Evolutionary conservation across 2,329 filamentous ascomycete species (phyloP), one percentile per base, ranked within the genome.

Genomic region (Botrytis sinoallii): DNA sequence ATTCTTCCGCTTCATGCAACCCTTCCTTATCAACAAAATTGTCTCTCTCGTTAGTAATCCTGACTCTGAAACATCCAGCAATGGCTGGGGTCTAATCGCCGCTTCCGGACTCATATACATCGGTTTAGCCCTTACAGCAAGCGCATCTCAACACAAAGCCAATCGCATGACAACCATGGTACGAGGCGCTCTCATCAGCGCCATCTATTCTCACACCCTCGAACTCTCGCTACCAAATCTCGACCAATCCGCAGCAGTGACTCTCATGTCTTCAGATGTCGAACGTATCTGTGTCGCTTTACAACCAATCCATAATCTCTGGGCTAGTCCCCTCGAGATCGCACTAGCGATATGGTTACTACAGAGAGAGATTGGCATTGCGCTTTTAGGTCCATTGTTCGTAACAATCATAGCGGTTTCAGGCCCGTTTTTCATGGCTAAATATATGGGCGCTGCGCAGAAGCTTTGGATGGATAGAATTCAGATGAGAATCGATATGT

Each of bases 221-320:
- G 48, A n/a, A 6, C 10, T 55, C 25, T 29, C 52, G 5, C n/a
- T 55, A 29, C 5, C n/a, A 3, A 18, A 29, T 55, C 14, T 55
- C 14, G 1, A 55, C 25, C 12, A 55, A 38, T 80, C 81, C 1
- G 81, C 82, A 0, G 81, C 85, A 0, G 76, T 78, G 10, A 86
- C 85, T 1, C 79, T 86, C 6, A 86, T 87, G 84, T 84, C 82
- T n/a, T 83, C 84, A 0, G 77, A 79, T 63, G 81, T 87, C 9
- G 75, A 77, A 55, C 29, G 55, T 5, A 35, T 59, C 8, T 32
- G 55, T 32, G n/a, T 57, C 16, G n/a, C 55, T 0, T 74, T 81
- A 20, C 75, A 77, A 0, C 71, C 75, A 0, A 71, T 84, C 1
- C 80, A 83, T 75, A 83, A 84, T 5, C 77, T 82, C n/a, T 85